A percentile compares a stretch with the other conserved stretches of the same genome.
phyloP scores from a whole-genome alignment of 164 flowering plant species.

The Vitis riparia region DNA sequence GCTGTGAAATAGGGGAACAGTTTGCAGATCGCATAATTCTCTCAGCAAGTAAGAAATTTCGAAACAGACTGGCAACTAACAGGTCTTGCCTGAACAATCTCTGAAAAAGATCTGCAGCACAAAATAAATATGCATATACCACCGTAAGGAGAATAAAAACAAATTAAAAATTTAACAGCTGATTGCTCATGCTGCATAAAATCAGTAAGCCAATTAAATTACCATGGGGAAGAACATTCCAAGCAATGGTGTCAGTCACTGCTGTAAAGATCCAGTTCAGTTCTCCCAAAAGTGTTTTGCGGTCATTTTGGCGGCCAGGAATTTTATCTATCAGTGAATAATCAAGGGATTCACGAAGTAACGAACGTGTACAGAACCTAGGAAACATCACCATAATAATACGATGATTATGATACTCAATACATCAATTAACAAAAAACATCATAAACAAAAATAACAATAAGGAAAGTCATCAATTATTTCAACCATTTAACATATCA shows the following conservation, averaged over 20 bases:
- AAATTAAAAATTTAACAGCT: background rate
- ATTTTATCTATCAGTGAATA: constrained; percentile 80
- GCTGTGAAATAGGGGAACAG: constrained; percentile 92
- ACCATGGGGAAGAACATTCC: constrained; percentile 99
- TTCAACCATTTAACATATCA: background rate
- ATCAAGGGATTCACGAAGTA: constrained; percentile 74
- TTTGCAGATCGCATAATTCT: constrained; percentile 99
- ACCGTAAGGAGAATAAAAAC: constrained; percentile 1
- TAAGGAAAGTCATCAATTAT: background rate
- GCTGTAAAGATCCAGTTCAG: constrained; percentile 99
- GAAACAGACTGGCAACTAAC: constrained; percentile 90
- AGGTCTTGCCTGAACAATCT: constrained; percentile 94
- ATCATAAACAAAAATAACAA: background rate
- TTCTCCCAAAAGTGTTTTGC: constrained; percentile 94
- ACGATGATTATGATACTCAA: background rate
- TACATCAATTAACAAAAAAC: background rate
- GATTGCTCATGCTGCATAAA: background rate
- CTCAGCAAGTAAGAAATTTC: constrained; percentile 96
- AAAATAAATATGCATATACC: constrained; percentile 4
- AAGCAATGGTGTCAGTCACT: constrained; percentile 97
- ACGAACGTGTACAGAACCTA: constrained; percentile 89
- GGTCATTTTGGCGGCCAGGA: constrained; percentile 96
- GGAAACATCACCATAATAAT: constrained; percentile 2
- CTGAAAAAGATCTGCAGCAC: constrained; percentile 87
- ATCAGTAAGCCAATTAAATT: constrained; percentile 5